These are phyloP conservation scores for Knoxdaviesia capensis DNA, from an alignment of 2,329 filamentous ascomycete genomes.

Conservation along the genomic window DNA sequence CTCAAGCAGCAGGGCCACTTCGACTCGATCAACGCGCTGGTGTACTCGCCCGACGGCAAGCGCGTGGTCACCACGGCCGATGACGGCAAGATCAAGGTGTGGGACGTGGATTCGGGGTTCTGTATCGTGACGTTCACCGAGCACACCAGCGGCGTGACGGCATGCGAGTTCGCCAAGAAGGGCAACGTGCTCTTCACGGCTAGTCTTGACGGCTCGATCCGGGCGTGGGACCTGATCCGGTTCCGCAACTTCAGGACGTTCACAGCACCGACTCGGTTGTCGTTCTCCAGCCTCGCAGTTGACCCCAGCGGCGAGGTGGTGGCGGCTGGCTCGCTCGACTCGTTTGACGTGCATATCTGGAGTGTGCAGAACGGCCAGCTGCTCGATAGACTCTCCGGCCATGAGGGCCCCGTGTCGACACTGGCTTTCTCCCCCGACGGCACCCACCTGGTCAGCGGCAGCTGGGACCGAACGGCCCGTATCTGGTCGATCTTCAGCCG, in stretches of 20 bases:
- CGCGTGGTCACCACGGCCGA: constrained; percentile 85
- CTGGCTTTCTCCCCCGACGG: constrained; percentile 81
- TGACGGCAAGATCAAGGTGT: constrained; percentile 96
- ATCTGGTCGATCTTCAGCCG: constrained; percentile 92
- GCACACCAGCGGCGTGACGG: constrained; percentile 83
- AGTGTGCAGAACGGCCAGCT: constrained; percentile 94
- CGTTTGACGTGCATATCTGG: constrained; percentile 96
- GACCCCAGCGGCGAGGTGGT: constrained; percentile 94
- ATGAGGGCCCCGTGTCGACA: constrained; percentile 82
- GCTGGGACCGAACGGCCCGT: constrained; percentile 89
- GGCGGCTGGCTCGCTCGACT: constrained; percentile 84
- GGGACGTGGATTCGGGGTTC: constrained; percentile 92
- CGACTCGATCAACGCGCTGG: constrained; percentile 82
- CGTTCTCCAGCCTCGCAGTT: constrained; percentile 88
- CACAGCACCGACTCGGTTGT: constrained; percentile 75
- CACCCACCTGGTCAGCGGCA: constrained; percentile 66
- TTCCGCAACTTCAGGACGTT: constrained; percentile 97
- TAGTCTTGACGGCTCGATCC: constrained; percentile 79
- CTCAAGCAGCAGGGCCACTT: constrained; percentile 96
- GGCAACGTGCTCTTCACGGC: constrained; percentile 93
- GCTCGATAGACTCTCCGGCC: constrained; percentile 73
- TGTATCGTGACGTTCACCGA: constrained; percentile 97
- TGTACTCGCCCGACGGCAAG: constrained; percentile 86
- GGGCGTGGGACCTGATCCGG: constrained; percentile 89
- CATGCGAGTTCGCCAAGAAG: constrained; percentile 85